Conservation (phyloP, 805 yeast genomes). For the Schwanniomyces occidentalis region DNA sequence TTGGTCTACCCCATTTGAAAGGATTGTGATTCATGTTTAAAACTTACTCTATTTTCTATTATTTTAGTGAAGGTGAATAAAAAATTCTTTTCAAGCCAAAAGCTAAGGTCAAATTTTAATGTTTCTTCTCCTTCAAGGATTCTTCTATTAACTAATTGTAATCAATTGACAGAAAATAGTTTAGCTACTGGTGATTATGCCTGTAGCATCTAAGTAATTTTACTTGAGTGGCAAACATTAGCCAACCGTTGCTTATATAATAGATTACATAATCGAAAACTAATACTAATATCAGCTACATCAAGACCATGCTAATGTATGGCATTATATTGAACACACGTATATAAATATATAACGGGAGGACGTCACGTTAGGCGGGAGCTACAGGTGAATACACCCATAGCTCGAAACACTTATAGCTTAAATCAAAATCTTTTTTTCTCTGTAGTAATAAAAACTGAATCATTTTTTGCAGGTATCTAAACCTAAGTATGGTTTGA, state of each 20-base stretch:
- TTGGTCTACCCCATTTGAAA: conserved; percentile 92
- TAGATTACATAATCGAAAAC: neutral
- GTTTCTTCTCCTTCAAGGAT: no score
- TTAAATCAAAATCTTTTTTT: no score
- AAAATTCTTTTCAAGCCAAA: neutral
- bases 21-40: conserved; percentile 94
- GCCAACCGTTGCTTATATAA: neutral
- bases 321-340: neutral
- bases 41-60: conserved; percentile 1
- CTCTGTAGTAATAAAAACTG: no score
- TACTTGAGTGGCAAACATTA: conserved; percentile 2
- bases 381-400: no score
- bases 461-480: no score
- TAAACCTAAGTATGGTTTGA: no score
- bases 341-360: neutral
- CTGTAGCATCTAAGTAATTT: no score
- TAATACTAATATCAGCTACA: neutral
- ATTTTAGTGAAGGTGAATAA: neutral
- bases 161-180: no score
- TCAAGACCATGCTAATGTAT: neutral
- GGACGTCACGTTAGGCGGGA: neutral
- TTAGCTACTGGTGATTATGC: no score
- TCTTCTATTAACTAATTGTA: neutral
- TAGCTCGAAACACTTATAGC: no score
- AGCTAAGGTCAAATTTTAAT: no score